These are phyloP conservation scores for Trypethelium eluteriae DNA, from an alignment of 495 filamentous ascomycete genomes.

Conservation along the genomic window DNA sequence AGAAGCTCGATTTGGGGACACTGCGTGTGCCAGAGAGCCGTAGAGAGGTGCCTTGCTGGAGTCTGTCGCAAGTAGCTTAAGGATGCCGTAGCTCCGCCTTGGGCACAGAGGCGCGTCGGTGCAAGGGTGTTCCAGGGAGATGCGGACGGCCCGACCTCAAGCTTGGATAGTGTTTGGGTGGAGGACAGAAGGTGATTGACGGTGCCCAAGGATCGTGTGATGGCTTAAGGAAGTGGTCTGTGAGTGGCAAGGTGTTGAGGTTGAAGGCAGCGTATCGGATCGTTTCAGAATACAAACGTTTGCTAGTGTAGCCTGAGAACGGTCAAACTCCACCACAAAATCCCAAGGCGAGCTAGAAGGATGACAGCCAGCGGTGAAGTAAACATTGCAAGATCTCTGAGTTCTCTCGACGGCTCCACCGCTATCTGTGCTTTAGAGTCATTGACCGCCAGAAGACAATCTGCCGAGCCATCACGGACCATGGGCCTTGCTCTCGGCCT, in stretches of 20 bases:
- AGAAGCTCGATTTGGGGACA: no score
- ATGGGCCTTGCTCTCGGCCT: neutral
- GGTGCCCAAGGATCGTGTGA: neutral
- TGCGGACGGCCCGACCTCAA: neutral
- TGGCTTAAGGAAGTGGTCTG: constrained; percentile 1
- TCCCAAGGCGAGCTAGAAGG: neutral
- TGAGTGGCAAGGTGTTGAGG: constrained; percentile 3
- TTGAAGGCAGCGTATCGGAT: constrained; percentile 9
- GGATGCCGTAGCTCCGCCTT: neutral
- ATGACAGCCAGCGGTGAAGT: constrained; percentile 1
- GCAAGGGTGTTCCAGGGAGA: constrained; percentile 7
- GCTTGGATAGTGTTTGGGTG: neutral
- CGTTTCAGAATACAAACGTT: constrained; percentile 11
- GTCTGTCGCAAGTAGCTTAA: neutral
- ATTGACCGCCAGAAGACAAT: constrained; percentile 1
- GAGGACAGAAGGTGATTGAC: neutral
- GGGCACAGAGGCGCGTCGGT: constrained; percentile 5
- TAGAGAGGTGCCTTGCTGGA: neutral
- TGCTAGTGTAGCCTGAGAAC: constrained; percentile 3
- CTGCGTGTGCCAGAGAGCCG: neutral
- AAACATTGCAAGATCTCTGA: neutral
- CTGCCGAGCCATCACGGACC: neutral
- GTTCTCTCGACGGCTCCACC: neutral
- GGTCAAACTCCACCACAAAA: neutral
- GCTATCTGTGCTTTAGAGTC: neutral